phyloP scores from a whole-genome alignment of 208 protist species.

The Tritrichomonas foetus region DNA sequence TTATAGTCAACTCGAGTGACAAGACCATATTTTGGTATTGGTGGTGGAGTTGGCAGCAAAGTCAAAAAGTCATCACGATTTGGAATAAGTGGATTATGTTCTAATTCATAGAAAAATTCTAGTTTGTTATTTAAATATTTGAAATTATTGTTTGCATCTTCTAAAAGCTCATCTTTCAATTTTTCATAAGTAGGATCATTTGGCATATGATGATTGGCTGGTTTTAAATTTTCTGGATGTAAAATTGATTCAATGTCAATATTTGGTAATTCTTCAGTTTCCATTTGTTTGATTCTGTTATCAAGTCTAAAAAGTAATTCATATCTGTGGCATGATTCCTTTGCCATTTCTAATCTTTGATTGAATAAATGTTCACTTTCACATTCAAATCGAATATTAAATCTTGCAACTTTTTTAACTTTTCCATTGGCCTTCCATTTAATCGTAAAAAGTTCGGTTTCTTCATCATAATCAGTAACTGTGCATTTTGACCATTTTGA shows the following conservation, averaged over 20 bases:
- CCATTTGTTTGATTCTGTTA: not conserved
- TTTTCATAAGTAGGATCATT: not conserved
- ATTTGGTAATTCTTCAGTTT: not conserved
- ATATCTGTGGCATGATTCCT: not conserved
- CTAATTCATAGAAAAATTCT: slow-evolving; percentile 6
- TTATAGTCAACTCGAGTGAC: not conserved
- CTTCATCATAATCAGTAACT: not conserved
- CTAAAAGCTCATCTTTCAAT: not conserved
- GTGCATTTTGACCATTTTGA: not conserved
- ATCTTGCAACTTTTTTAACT: not conserved
- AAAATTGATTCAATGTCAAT: not conserved
- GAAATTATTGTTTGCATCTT: not conserved
- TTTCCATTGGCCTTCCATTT: not conserved
- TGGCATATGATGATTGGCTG: not conserved
- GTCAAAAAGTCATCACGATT: not conserved
- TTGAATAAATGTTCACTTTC: not conserved
- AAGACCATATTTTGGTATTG: not conserved
- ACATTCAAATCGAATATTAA: not conserved
- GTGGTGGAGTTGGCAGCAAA: not conserved
- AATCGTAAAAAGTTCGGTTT: not conserved
- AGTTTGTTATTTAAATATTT: not conserved
- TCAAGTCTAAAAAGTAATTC: not conserved
- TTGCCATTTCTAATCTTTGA: not conserved
- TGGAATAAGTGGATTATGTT: slow-evolving; percentile 14
- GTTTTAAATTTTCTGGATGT: not conserved